Conservation (phyloP, 2,329 filamentous ascomycete species). For the Fusarium sp. region DNA sequence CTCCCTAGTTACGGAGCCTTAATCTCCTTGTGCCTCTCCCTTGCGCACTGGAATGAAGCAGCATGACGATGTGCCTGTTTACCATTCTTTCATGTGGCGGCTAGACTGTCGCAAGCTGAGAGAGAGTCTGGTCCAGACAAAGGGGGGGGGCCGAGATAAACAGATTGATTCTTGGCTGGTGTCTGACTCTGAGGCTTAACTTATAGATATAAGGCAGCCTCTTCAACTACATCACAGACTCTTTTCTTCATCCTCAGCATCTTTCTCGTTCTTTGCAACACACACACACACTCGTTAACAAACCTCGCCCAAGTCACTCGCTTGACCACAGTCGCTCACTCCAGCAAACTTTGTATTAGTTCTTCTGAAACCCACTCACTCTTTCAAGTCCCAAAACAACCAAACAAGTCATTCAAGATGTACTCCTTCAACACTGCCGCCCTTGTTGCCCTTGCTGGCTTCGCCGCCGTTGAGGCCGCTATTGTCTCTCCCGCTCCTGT, state of each 20-base stretch:
- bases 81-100: slow-evolving; percentile 32
- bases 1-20: slow-evolving; percentile 31
- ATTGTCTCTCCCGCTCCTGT: slow-evolving; percentile 17
- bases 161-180: slow-evolving; percentile 1
- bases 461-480: slow-evolving; percentile 40
- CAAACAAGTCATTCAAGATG: slow-evolving; percentile 43
- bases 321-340: slow-evolving; percentile 29
- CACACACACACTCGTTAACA: slow-evolving; percentile 34
- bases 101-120: slow-evolving; percentile 24
- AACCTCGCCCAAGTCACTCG: slow-evolving; percentile 45
- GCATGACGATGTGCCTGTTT: slow-evolving; percentile 24
- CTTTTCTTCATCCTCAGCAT: slow-evolving; percentile 20
- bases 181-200: background rate
- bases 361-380: slow-evolving; percentile 20
- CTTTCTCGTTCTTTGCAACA: slow-evolving; percentile 21
- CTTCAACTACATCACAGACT: background rate
- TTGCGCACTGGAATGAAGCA: slow-evolving; percentile 37
- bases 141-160: background rate
- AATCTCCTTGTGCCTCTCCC: slow-evolving; percentile 32
- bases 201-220: slow-evolving; percentile 44
- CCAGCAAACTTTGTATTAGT: slow-evolving; percentile 20
- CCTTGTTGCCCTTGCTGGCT: slow-evolving; percentile 42
- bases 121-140: slow-evolving; percentile 5
- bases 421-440: slow-evolving; percentile 45
- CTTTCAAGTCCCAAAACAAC: slow-evolving; percentile 12